Percentiles rank a stretch among this genome's conserved stretches.
These are phyloP conservation scores for Botrytis elliptica DNA, from an alignment of 2,329 filamentous ascomycete genomes.

Conservation along the genomic window DNA sequence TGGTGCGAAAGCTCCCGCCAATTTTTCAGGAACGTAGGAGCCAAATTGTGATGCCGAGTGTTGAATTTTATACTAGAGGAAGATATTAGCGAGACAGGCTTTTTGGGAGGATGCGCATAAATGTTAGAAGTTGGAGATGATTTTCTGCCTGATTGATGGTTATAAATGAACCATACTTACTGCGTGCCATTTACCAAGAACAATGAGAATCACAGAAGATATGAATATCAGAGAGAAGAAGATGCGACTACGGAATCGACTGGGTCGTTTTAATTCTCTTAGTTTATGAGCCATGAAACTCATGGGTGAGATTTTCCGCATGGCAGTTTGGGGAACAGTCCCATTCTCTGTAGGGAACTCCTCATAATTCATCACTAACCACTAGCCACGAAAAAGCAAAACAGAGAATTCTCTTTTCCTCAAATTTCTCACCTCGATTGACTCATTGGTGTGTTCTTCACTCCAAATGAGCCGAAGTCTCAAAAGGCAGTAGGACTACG, in stretches of 20 bases:
- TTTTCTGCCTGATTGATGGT: background rate
- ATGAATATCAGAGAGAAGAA: constrained; percentile 23
- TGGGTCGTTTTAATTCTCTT: constrained; percentile 27
- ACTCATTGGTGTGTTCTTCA: background rate
- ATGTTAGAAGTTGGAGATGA: background rate
- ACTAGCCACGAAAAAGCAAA: background rate
- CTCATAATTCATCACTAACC: constrained; percentile 9
- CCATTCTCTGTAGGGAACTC: background rate
- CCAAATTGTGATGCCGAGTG: constrained; percentile 23
- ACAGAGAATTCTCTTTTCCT: background rate
- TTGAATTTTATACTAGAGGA: constrained; percentile 24
- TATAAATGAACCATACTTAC: constrained; percentile 6
- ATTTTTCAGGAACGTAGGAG: constrained; percentile 24
- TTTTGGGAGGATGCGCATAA: background rate
- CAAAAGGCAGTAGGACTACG: background rate
- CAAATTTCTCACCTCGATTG: background rate
- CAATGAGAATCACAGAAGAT: constrained; percentile 22
- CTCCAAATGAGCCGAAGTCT: background rate
- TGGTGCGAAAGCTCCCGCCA: constrained; percentile 23
- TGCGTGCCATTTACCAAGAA: constrained; percentile 21
- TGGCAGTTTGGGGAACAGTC: background rate
- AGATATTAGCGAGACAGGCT: background rate
- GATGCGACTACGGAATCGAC: constrained; percentile 26
- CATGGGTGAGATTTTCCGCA: constrained; percentile 22
- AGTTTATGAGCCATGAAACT: constrained; percentile 26